Base-by-base conservation (phyloP, 208 protist species). In the Angomonas ambiguus region DNA sequence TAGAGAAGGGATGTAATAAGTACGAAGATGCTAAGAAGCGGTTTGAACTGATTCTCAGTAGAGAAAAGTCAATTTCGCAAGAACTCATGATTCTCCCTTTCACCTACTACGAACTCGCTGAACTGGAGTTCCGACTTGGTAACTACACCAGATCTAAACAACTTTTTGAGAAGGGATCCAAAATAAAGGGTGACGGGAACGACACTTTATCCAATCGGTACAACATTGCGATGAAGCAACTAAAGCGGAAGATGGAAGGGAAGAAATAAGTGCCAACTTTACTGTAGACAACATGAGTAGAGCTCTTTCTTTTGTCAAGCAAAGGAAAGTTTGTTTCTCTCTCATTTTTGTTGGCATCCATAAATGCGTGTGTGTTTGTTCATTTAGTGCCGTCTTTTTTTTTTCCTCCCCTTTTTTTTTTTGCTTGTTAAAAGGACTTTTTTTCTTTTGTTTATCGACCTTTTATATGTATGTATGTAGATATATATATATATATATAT, bases 61-160 rank as follows among this genome's bases (percentile, higher is more conserved):
- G 83, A 33, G 87, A 92, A 65, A 92, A 92, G 69, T 75, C 72
- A 28, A 85, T 96, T 53, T 71, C 85, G 41, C 76, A 69, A 49
- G 88, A 96, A 70, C 94, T 87, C 16, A 93, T 93, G 88, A 85
- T 92, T 63, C 76, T 96, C 27, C 86, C 91, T 8, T 96, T 89
- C 56, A 71, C 86, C 1, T 94, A 94, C 66, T 96, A 96, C 70
- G 91, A 96, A 45, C 69, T 76, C 1, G 91, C 73, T 1, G 91
- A 96, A 73, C 66, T 96, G 65, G 86, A 94, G 77, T 96, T 85
- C 65, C 85, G 84, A 18, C 82, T 77, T 42, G 88, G 85, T 33
- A 84, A 92, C 57, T 60, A 83, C 28, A 68, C 80, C 18, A 75
- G 70, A 41, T 82, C 91, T 51, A 93, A 93, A 65, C 67, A 86